Percentiles rank a stretch among this genome's conserved stretches.
Evolutionary conservation across 2,329 filamentous ascomycete species (phyloP).

Genomic region (Ophiostoma australiae): DNA sequence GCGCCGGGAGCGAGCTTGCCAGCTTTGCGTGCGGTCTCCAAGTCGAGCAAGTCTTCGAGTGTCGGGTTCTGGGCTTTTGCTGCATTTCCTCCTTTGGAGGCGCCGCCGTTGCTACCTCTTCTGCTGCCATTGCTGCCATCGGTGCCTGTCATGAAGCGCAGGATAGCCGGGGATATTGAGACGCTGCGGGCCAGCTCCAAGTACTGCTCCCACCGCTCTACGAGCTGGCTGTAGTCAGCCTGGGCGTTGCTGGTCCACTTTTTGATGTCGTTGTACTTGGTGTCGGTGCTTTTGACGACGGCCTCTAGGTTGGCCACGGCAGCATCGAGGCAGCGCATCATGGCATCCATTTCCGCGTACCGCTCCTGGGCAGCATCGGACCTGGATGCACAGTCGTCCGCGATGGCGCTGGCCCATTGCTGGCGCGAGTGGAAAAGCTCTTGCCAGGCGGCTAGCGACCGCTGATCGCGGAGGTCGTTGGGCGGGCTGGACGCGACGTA

Average conservation of each 20-base stretch:
- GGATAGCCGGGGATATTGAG: slow-evolving; percentile 61
- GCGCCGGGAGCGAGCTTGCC: slow-evolving; percentile 58
- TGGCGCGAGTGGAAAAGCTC: slow-evolving; percentile 75
- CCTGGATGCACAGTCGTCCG: slow-evolving; percentile 64
- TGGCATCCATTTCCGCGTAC: slow-evolving; percentile 68
- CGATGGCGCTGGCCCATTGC: slow-evolving; percentile 69
- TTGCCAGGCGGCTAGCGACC: slow-evolving; percentile 82
- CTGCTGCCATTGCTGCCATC: slow-evolving; percentile 34
- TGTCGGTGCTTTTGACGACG: slow-evolving; percentile 66
- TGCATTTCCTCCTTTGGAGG: background rate
- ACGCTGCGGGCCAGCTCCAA: slow-evolving; percentile 60
- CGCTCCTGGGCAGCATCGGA: slow-evolving; percentile 58
- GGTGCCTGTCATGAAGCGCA: slow-evolving; percentile 57
- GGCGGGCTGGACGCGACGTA: slow-evolving; percentile 63
- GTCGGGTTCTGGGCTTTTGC: slow-evolving; percentile 40
- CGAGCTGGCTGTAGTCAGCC: slow-evolving; percentile 60
- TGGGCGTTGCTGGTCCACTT: slow-evolving; percentile 65
- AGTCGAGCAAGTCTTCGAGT: slow-evolving; percentile 70
- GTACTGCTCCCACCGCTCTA: slow-evolving; percentile 63
- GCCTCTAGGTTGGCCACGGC: slow-evolving; percentile 80
- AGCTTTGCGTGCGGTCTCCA: slow-evolving; percentile 66
- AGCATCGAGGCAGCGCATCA: slow-evolving; percentile 74
- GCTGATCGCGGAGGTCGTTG: slow-evolving; percentile 76
- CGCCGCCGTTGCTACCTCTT: background rate
- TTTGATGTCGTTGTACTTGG: slow-evolving; percentile 65